Evolutionary conservation across 2,329 filamentous ascomycete species (phyloP).

Genomic region (Fusarium bactridioides): DNA sequence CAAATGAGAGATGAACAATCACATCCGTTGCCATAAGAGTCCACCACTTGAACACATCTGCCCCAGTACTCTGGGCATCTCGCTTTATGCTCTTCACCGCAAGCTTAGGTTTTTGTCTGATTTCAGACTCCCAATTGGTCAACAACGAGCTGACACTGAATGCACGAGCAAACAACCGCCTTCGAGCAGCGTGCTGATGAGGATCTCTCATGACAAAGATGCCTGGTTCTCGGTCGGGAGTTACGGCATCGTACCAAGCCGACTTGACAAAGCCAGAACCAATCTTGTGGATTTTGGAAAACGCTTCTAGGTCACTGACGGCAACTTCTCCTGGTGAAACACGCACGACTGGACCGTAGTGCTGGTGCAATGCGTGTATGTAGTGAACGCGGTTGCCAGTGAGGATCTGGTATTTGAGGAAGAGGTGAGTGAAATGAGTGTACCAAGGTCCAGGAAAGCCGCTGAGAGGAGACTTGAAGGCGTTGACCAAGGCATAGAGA

Average conservation of each 20-base stretch:
- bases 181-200: not conserved
- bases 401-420: not conserved
- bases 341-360: not conserved
- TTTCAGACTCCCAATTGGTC: slow-evolving; percentile 4
- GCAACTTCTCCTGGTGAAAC: not conserved
- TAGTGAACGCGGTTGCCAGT: slow-evolving; percentile 10
- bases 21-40: slow-evolving; percentile 23
- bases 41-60: slow-evolving; percentile 31
- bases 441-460: slow-evolving; percentile 16
- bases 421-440: slow-evolving; percentile 2
- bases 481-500: not conserved
- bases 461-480: not conserved
- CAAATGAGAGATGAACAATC: slow-evolving; percentile 21
- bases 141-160: slow-evolving; percentile 13
- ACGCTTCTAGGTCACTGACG: slow-evolving; percentile 2
- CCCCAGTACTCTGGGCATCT: not conserved
- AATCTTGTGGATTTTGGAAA: slow-evolving; percentile 24
- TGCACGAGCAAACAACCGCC: slow-evolving; percentile 9
- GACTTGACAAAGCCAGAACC: slow-evolving; percentile 21
- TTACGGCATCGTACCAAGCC: slow-evolving; percentile 7
- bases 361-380: not conserved
- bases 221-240: not conserved
- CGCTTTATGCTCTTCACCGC: not conserved
- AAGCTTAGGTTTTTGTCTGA: not conserved
- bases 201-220: slow-evolving; percentile 29